These are phyloP conservation scores for Phytophthora ohioensis DNA, from an alignment of 352 stramenopile species.

Conservation along the genomic window DNA sequence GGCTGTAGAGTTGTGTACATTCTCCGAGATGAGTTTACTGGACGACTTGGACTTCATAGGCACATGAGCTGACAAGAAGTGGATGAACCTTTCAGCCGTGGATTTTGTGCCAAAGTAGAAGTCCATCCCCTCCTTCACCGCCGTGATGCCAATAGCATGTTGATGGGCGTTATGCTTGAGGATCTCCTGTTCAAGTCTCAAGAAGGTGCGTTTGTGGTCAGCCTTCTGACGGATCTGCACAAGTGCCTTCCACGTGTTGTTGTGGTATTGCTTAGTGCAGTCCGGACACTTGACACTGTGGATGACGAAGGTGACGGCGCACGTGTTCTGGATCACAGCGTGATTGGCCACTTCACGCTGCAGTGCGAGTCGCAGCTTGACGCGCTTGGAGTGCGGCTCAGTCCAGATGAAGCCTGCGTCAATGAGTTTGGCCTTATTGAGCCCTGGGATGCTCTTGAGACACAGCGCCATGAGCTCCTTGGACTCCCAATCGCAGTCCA, in stretches of 20 bases:
- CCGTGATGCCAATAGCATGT: constrained; percentile 64
- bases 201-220: constrained; percentile 81
- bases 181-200: constrained; percentile 75
- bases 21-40: constrained; percentile 81
- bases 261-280: constrained; percentile 76
- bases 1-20: constrained; percentile 66
- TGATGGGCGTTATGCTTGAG: constrained; percentile 79
- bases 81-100: constrained; percentile 62
- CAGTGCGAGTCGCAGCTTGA: constrained; percentile 78
- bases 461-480: constrained; percentile 81
- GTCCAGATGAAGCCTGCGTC: constrained; percentile 88
- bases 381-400: constrained; percentile 80
- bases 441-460: constrained; percentile 72
- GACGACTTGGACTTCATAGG: constrained; percentile 77
- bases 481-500: constrained; percentile 77
- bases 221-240: constrained; percentile 84
- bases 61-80: constrained; percentile 68
- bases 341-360: constrained; percentile 80
- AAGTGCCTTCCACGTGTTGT: constrained; percentile 73
- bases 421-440: constrained; percentile 77
- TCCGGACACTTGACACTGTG: constrained; percentile 74
- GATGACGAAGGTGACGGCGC: constrained; percentile 71
- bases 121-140: constrained; percentile 81
- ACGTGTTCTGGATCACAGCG: constrained; percentile 73
- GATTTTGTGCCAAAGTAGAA: constrained; percentile 81